phyloP scores from a whole-genome alignment of 371 early-diverging fungal genomes.

The Mucor velutinosus region DNA sequence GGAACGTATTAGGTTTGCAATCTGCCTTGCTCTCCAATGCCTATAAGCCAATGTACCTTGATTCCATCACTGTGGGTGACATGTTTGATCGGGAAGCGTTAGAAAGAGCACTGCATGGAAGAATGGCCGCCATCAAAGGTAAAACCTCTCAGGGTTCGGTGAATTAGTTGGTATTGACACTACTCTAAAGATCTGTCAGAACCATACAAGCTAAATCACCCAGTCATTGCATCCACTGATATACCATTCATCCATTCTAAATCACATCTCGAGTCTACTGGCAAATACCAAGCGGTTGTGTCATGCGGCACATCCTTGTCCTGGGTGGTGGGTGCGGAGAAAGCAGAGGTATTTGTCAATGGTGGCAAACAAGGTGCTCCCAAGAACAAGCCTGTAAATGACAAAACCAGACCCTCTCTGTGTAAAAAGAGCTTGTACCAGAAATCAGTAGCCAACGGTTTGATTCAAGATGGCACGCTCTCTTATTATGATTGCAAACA shows the following conservation, averaged over 20 bases:
- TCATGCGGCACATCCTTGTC: slow-evolving; percentile 41
- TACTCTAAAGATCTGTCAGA: slow-evolving; percentile 17
- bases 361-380: slow-evolving; percentile 60
- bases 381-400: slow-evolving; percentile 48
- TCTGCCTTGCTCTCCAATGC: slow-evolving; percentile 65
- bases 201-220: slow-evolving; percentile 32
- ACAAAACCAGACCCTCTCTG: slow-evolving; percentile 47
- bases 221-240: slow-evolving; percentile 30
- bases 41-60: slow-evolving; percentile 70
- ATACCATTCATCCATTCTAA: slow-evolving; percentile 55
- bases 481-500: slow-evolving; percentile 55
- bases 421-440: slow-evolving; percentile 48
- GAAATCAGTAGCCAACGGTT: slow-evolving; percentile 11
- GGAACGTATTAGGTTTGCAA: slow-evolving; percentile 80
- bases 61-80: slow-evolving; percentile 68
- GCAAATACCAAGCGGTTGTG: not conserved
- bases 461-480: not conserved
- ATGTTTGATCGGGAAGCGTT: slow-evolving; percentile 61
- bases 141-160: not conserved
- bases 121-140: slow-evolving; percentile 41
- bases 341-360: slow-evolving; percentile 60
- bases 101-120: slow-evolving; percentile 64
- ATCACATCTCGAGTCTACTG: slow-evolving; percentile 22
- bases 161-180: not conserved
- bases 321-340: slow-evolving; percentile 53